Percentiles rank a stretch among this genome's conserved stretches.
phyloP scores from a whole-genome alignment of 352 stramenopile species.

The Phytopythium cucurbitacearum region DNA sequence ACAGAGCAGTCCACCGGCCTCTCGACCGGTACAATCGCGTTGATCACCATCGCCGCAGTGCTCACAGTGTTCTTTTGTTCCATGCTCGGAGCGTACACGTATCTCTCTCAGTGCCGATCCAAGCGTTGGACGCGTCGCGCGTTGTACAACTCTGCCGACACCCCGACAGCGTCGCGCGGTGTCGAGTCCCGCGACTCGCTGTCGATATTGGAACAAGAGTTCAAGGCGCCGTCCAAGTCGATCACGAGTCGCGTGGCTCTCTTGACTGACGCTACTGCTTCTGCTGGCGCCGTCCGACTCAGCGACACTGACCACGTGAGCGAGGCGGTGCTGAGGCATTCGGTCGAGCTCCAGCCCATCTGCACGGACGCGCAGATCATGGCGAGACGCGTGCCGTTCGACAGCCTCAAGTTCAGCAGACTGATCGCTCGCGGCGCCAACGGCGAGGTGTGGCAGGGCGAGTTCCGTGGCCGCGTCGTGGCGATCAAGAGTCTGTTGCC shows the following conservation, averaged over 20 bases:
- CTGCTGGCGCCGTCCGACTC: background rate
- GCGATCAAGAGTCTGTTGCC: slow-evolving; percentile 60
- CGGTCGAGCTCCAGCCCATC: slow-evolving; percentile 31
- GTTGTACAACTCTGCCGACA: too few species aligned
- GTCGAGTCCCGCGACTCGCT: too few species aligned
- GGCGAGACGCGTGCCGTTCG: slow-evolving; percentile 40
- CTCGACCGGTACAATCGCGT: slow-evolving; percentile 12
- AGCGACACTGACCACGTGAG: slow-evolving; percentile 2
- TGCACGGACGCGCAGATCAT: slow-evolving; percentile 38
- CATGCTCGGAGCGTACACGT: too few species aligned
- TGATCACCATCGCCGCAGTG: slow-evolving; percentile 20
- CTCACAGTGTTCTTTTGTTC: background rate
- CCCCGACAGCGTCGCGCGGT: too few species aligned
- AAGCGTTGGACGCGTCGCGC: too few species aligned
- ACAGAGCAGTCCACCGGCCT: slow-evolving; percentile 5
- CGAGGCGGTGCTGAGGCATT: slow-evolving; percentile 3
- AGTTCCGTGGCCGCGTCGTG: slow-evolving; percentile 32
- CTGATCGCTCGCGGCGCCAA: slow-evolving; percentile 42
- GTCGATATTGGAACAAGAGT: too few species aligned
- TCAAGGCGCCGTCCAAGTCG: too few species aligned
- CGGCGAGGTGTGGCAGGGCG: slow-evolving; percentile 58
- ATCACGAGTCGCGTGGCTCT: background rate
- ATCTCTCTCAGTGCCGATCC: too few species aligned
- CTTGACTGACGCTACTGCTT: background rate
- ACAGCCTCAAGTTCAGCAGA: slow-evolving; percentile 29